Evolutionary conservation across 495 filamentous ascomycete genomes (phyloP), one percentile per base, ranked within the genome.

Genomic region (Platismatia glauca): DNA sequence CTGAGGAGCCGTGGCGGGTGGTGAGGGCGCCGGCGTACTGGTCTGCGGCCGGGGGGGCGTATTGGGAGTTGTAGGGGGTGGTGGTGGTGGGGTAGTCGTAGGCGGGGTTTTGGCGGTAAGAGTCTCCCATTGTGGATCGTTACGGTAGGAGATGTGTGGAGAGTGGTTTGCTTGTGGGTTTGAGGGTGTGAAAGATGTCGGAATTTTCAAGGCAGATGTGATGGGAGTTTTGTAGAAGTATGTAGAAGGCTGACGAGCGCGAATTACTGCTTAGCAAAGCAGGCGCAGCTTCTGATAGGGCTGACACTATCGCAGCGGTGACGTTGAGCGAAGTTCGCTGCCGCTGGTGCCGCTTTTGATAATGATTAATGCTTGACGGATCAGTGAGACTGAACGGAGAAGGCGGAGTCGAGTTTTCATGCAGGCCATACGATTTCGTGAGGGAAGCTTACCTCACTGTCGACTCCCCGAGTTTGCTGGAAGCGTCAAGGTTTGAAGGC

Each of bases 11-110:
- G 50, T 59, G 65, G 22, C 53, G 62, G 27, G 65, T 67, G 4
- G 60, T 63, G 13, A 67, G 61, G 50, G 65, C 61, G 56, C 57
- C 58, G 29, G 61, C 58, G 46, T 52, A 52, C 24, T 62, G 58
- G 59, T 48, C 34, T 2, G 38, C 22, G 46, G 55, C 8, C 8
- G 38, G 58, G 31, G 63, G 58, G 24, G 58, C 63, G 58, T 60
- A 64, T 15, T 35, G n/a, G 13, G 61, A 55, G 20, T 31, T 63
- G 61, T 63, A 60, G 44, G 59, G 18, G n/a, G 59, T 41, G 13
- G 63, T 48, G 12, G 63, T 38, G n/a, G 62, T 18, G 50, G 55
- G 46, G 62, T 64, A 60, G 46, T 59, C 52, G n/a, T 57, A 59
- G 37, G 57, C 39, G 22, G 44, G 22, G 22, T 48, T 24, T 48